Evolutionary conservation across 75 land plant genomes (phyloP).

Genomic region (Pinus tabuliformis): DNA sequence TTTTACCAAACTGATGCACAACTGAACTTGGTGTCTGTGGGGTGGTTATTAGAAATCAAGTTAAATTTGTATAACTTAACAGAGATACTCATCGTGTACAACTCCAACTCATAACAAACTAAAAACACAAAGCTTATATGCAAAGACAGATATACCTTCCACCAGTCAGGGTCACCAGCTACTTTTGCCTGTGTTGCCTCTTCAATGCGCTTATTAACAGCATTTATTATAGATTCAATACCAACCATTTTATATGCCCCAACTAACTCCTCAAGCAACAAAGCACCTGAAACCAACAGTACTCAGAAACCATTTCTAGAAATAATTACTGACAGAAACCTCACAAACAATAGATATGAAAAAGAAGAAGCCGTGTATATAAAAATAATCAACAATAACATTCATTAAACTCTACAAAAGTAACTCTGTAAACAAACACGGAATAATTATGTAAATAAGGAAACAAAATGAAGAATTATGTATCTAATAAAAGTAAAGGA

Average conservation of each 20-base stretch:
- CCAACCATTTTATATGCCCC: slow-evolving; percentile 50
- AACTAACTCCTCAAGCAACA: slow-evolving; percentile 82
- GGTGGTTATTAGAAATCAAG: neutral
- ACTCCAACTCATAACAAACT: neutral
- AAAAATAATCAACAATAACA: no score
- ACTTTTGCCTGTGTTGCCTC: slow-evolving; percentile 67
- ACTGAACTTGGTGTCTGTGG: neutral
- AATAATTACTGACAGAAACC: no score
- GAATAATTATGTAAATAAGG: no score
- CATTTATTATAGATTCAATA: slow-evolving; percentile 62
- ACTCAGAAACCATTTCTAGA: neutral
- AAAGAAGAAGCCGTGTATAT: no score
- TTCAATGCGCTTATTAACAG: slow-evolving; percentile 46
- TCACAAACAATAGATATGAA: no score
- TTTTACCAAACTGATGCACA: neutral
- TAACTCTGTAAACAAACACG: no score
- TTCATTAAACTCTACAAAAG: no score
- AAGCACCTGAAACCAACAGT: slow-evolving; percentile 44
- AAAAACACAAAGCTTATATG: neutral
- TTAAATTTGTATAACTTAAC: neutral
- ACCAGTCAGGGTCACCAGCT: slow-evolving; percentile 71
- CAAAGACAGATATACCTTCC: slow-evolving; percentile 58
- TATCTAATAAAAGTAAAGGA: no score
- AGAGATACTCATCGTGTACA: neutral
- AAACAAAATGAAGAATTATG: no score